phyloP scores from a whole-genome alignment of 176 grass and related monocot species.

The Eremochloa ophiuroides region DNA sequence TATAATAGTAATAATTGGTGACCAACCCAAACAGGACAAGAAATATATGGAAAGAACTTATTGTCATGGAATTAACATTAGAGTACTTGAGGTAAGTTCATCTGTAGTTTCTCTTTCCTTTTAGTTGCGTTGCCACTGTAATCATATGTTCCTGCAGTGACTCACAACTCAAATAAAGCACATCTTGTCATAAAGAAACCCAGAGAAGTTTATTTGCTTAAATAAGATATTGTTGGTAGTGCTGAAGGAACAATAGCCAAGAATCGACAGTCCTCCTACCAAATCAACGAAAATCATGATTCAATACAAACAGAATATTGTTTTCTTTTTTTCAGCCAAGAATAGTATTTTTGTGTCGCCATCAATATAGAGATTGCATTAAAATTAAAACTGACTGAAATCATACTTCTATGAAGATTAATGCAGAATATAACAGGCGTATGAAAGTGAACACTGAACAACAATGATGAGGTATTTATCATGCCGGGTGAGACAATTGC shows the following conservation, averaged over 20 bases:
- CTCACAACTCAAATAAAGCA: neutral
- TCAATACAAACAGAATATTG: neutral
- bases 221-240: neutral
- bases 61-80: constrained; percentile 25
- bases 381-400: neutral
- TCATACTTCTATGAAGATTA: neutral
- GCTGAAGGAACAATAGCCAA: constrained; percentile 3
- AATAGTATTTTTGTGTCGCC: neutral
- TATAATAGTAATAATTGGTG: neutral
- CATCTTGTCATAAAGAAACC: constrained; percentile 3
- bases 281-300: neutral
- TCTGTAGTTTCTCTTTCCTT: constrained; percentile 3
- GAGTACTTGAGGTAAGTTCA: constrained; percentile 3
- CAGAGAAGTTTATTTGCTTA: neutral
- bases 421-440: neutral
- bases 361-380: neutral
- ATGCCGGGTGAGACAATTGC: neutral
- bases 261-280: constrained; percentile 3
- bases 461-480: neutral
- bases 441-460: neutral
- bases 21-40: neutral
- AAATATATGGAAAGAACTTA: neutral
- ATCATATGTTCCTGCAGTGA: neutral
- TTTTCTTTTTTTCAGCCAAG: neutral
- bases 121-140: constrained; percentile 20